Conservation (phyloP, 1,284 basidiomycete species). For the Polyporus tsugae region DNA sequence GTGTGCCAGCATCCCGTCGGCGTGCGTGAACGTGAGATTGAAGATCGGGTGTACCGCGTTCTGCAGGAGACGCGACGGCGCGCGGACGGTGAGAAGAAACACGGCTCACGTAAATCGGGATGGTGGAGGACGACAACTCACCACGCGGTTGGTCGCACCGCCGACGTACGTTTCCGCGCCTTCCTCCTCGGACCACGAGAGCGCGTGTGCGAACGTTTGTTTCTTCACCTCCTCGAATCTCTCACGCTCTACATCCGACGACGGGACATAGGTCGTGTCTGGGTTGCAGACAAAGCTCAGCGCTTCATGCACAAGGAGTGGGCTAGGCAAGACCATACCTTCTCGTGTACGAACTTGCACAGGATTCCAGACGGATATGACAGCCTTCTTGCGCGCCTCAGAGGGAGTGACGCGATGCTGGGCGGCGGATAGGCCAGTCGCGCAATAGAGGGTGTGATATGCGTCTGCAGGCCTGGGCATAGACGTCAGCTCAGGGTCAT, state of each 20-base stretch:
- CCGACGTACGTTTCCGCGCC: slow-evolving; percentile 70
- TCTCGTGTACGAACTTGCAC: slow-evolving; percentile 31
- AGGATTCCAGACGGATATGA: slow-evolving; percentile 55
- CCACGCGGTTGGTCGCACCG: slow-evolving; percentile 72
- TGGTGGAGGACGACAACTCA: slow-evolving; percentile 48
- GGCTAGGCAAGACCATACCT: slow-evolving; percentile 37
- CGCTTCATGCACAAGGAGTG: neutral
- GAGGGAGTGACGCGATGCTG: slow-evolving; percentile 80
- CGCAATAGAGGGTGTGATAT: slow-evolving; percentile 93
- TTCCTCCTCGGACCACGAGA: slow-evolving; percentile 84
- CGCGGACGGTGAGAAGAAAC: slow-evolving; percentile 8
- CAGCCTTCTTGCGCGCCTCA: slow-evolving; percentile 48
- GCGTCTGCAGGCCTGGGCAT: slow-evolving; percentile 73
- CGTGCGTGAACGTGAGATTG: slow-evolving; percentile 81
- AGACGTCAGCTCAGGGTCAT: slow-evolving; percentile 11
- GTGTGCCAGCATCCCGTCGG: slow-evolving; percentile 75
- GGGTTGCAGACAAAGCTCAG: neutral
- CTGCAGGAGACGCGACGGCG: slow-evolving; percentile 47
- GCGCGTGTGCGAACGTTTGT: slow-evolving; percentile 62
- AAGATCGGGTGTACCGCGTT: slow-evolving; percentile 92
- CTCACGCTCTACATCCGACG: slow-evolving; percentile 28
- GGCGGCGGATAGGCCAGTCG: slow-evolving; percentile 87
- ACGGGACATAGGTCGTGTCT: slow-evolving; percentile 23
- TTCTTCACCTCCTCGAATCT: slow-evolving; percentile 50
- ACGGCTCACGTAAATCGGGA: slow-evolving; percentile 2